These are phyloP conservation scores for Pelargonium fulgidum DNA, from an alignment of 441 rosid species.

Conservation along the genomic window DNA sequence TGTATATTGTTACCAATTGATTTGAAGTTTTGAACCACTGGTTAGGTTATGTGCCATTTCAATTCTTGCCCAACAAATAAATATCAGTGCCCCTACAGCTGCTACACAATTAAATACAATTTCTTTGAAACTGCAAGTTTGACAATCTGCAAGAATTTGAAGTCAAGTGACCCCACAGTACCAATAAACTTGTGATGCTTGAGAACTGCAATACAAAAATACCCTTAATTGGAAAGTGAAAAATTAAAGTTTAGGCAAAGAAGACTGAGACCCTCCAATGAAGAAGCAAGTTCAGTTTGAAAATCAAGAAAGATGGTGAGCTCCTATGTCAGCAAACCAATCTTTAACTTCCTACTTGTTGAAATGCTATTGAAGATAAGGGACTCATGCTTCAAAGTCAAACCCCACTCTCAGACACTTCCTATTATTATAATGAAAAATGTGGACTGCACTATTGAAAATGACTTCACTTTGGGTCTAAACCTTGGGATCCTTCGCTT, in stretches of 20 bases:
- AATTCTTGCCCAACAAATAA: neutral
- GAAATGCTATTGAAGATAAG: too few species aligned
- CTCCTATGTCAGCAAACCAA: too few species aligned
- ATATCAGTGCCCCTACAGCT: neutral
- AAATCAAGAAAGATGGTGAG: neutral
- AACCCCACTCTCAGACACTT: neutral
- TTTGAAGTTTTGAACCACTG: too few species aligned
- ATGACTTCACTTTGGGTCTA: neutral
- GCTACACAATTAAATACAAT: neutral
- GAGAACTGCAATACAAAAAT: too few species aligned
- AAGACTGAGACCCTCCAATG: neutral
- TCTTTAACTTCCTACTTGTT: too few species aligned
- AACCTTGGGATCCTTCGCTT: neutral
- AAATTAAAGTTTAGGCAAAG: too few species aligned
- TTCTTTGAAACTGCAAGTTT: neutral
- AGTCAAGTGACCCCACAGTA: too few species aligned
- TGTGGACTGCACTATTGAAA: neutral
- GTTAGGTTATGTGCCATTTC: neutral
- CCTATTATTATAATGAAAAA: neutral
- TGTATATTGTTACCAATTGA: too few species aligned
- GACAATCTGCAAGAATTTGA: too few species aligned
- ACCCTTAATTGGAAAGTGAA: too few species aligned
- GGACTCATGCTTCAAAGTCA: neutral
- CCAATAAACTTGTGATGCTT: too few species aligned
- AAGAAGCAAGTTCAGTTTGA: neutral